Percentiles rank a stretch among this genome's conserved stretches.
These are phyloP conservation scores for Drosera capensis DNA, from an alignment of 148 eudicot genomes.

Conservation along the genomic window DNA sequence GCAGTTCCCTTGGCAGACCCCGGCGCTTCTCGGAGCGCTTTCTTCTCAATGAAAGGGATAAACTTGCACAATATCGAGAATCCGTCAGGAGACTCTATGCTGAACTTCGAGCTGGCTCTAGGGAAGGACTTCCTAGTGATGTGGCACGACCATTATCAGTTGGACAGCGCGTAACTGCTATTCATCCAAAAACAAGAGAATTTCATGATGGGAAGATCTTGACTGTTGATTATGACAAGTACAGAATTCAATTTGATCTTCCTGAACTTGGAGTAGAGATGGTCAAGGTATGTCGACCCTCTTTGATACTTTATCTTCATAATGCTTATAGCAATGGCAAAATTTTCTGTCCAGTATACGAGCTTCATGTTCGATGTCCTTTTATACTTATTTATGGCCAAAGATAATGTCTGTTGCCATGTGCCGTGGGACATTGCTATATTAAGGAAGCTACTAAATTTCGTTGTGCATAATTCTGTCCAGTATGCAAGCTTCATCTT, in stretches of 20 bases:
- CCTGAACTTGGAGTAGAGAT: constrained; percentile 79
- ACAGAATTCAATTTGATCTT: constrained; percentile 75
- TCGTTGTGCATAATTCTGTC: too few relatives aligned
- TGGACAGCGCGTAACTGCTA: constrained; percentile 75
- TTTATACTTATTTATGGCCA: too few relatives aligned
- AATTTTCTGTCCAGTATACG: background rate
- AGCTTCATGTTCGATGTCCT: background rate
- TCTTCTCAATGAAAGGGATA: constrained; percentile 71
- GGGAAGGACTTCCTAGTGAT: constrained; percentile 84
- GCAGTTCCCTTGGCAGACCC: constrained; percentile 92
- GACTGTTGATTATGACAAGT: constrained; percentile 61
- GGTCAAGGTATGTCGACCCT: constrained; percentile 36
- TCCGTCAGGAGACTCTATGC: constrained; percentile 73
- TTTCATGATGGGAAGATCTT: constrained; percentile 75
- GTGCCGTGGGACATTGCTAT: too few relatives aligned
- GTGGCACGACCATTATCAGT: constrained; percentile 74
- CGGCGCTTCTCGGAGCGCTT: constrained; percentile 76
- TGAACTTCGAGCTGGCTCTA: constrained; percentile 59
- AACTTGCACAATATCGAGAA: constrained; percentile 75
- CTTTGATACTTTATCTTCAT: background rate
- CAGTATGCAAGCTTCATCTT: background rate
- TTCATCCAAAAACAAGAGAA: constrained; percentile 84
- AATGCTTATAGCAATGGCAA: too few relatives aligned
- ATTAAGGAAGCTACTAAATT: too few relatives aligned
- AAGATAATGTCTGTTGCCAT: too few relatives aligned